A percentile compares a stretch with the other conserved stretches of the same genome.
phyloP scores from a whole-genome alignment of 2,329 filamentous ascomycete genomes.

The Ophiostoma himal-ulmi region DNA sequence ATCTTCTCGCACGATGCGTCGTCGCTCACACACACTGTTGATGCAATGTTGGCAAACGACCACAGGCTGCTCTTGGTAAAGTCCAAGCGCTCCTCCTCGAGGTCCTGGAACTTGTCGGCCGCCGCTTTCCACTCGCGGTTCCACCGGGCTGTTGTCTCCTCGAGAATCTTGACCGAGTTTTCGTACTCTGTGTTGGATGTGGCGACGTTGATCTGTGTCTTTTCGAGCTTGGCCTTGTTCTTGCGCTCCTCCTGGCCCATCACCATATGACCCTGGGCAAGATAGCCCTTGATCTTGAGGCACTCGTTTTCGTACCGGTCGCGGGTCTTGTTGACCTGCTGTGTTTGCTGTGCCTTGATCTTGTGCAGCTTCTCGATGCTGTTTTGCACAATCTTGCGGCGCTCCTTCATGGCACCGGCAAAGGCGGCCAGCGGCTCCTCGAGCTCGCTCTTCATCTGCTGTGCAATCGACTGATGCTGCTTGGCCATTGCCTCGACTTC shows the following conservation, averaged over 20 bases:
- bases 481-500: slow-evolving; percentile 94
- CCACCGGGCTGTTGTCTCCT: slow-evolving; percentile 93
- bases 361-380: slow-evolving; percentile 94
- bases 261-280: slow-evolving; percentile 98
- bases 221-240: slow-evolving; percentile 97
- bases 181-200: slow-evolving; percentile 92
- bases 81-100: slow-evolving; percentile 94
- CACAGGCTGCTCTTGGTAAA: slow-evolving; percentile 97
- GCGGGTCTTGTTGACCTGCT: slow-evolving; percentile 81
- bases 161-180: slow-evolving; percentile 80
- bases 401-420: slow-evolving; percentile 89
- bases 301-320: slow-evolving; percentile 97
- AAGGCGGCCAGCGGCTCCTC: slow-evolving; percentile 92
- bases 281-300: slow-evolving; percentile 94
- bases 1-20: slow-evolving; percentile 97
- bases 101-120: slow-evolving; percentile 97
- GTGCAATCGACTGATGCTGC: slow-evolving; percentile 80
- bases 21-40: slow-evolving; percentile 95
- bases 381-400: slow-evolving; percentile 90
- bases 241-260: slow-evolving; percentile 99
- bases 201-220: slow-evolving; percentile 93
- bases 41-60: slow-evolving; percentile 96
- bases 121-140: slow-evolving; percentile 98
- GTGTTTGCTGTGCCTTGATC: slow-evolving; percentile 85
- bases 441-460: slow-evolving; percentile 91